Base-by-base conservation (phyloP, 1,284 basidiomycete species). In the Cryptococcus sp. region DNA sequence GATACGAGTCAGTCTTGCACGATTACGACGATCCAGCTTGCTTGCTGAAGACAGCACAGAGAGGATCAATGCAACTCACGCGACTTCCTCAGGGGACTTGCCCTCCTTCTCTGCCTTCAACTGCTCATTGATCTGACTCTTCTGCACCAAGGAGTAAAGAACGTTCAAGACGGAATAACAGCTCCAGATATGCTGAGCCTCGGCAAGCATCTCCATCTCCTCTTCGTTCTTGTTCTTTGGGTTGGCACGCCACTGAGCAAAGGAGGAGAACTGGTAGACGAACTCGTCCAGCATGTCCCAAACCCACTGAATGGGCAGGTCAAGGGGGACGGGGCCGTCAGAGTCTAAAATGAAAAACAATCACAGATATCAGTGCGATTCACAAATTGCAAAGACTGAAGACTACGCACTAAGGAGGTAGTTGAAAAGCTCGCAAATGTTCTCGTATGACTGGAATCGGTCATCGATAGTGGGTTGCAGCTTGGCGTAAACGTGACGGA, bases 271-370 rank as follows among this genome's bases (percentile, higher is more conserved):
- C 77, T 98, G 95, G 81, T 97, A 99, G 69, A 98, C 96, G 79
- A 99, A 99, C 75, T 98, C 95, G 80, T 98, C 95, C 70, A 98
- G 89, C 79, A 99, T 97, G 77, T 99, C 95, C 78, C 94, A 98
- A 6, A 99, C 81, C 95, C 95, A 99, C 78, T 97, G 93, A 62
- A 94, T 91, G 0, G 95, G 95, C 16, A 98, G 85, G 67, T 95
- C 88, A 54, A 98, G 86, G 17, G 87, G 79, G 0, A 98, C 93
- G 1, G 95, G 95, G 0, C 91, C 91, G 62, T 97, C 93, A 22
- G 91, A 94, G 78, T 96, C 91, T 90, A 64, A 11, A 34, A 13
- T 34, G 38, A 26, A 22, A 20, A 17, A 37, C n/a, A n/a, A n/a
- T n/a, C n/a, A 26, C 5, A 44, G 41, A 38, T n/a, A 10, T 54